A percentile compares a stretch with the other conserved stretches of the same genome.
Conservation (phyloP, 257 asterid genomes). For the Petunia secreta region DNA sequence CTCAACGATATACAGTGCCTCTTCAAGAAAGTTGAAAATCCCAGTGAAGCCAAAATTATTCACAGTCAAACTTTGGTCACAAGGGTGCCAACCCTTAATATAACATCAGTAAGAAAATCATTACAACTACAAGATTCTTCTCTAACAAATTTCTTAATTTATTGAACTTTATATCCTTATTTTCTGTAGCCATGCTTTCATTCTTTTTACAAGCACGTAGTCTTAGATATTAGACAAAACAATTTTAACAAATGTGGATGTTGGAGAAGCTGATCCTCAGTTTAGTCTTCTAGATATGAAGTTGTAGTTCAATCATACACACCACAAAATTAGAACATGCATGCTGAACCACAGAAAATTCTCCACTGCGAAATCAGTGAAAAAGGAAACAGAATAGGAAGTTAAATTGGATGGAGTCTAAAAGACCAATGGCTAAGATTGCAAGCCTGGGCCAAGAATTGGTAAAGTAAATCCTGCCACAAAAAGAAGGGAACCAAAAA, state of each 20-base stretch:
- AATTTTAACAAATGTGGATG: background rate
- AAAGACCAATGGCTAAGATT: conserved; percentile 16
- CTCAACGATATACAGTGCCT: background rate
- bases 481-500: conserved; percentile 29
- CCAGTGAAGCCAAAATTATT: background rate
- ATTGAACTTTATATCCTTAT: conserved; percentile 9
- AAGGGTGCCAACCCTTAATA: background rate
- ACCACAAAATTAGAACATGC: background rate
- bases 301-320: background rate
- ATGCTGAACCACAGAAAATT: background rate
- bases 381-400: conserved; percentile 4
- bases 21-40: background rate
- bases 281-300: background rate
- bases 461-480: conserved; percentile 25
- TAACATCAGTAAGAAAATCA: background rate
- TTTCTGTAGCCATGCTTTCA: background rate
- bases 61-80: background rate
- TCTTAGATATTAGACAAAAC: conserved; percentile 3
- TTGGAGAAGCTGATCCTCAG: conserved; percentile 13
- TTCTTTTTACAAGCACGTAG: background rate
- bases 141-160: background rate
- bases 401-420: conserved; percentile 20
- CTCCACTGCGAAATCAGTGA: background rate
- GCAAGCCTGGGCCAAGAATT: conserved; percentile 22
- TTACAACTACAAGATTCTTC: background rate